phyloP scores from a whole-genome alignment of 257 asterid species.

The Datura wrightii region DNA sequence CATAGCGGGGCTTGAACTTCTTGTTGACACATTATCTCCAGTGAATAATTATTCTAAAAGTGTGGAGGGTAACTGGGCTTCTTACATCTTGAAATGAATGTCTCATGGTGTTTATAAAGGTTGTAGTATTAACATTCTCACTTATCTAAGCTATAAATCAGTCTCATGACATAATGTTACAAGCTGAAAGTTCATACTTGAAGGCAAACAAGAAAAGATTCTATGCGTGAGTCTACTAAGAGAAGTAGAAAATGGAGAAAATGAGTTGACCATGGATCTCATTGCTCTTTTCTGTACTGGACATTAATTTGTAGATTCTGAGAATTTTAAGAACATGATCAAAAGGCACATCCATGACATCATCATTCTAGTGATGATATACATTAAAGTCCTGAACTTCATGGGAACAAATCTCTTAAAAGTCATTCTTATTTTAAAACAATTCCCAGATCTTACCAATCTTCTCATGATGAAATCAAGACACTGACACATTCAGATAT shows the following conservation, averaged over 20 bases:
- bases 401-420: slow-evolving; percentile 17
- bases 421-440: neutral
- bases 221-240: neutral
- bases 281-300: neutral
- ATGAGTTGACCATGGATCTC: neutral
- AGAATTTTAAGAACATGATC: slow-evolving; percentile 19
- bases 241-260: neutral
- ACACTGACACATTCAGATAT: neutral
- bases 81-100: slow-evolving; percentile 21
- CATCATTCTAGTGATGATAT: slow-evolving; percentile 8
- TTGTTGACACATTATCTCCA: slow-evolving; percentile 12
- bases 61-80: neutral
- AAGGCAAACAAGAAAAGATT: neutral
- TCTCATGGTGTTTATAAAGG: slow-evolving; percentile 2
- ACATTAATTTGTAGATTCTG: neutral
- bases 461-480: slow-evolving; percentile 4
- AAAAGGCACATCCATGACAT: slow-evolving; percentile 20
- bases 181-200: slow-evolving; percentile 24
- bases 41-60: slow-evolving; percentile 13
- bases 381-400: slow-evolving; percentile 22
- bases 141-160: slow-evolving; percentile 12
- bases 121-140: slow-evolving; percentile 8
- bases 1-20: neutral
- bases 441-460: neutral
- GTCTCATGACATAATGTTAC: slow-evolving; percentile 19